phyloP scores from a whole-genome alignment of 306 rosid genomes.

The Prunus mume region DNA sequence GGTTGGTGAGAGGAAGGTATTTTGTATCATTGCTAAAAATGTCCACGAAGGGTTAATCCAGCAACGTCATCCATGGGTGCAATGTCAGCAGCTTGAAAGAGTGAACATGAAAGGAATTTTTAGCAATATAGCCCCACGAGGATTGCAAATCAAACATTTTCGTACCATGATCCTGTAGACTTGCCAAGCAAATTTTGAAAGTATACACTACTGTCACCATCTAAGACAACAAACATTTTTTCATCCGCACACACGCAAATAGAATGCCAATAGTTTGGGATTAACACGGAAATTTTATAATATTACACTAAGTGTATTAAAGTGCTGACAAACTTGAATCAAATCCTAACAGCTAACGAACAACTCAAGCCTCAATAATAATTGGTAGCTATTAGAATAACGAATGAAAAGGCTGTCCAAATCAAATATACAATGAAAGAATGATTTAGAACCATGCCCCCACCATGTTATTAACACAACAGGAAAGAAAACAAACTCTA shows the following conservation, averaged over 20 bases:
- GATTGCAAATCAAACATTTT: not conserved
- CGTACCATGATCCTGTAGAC: not conserved
- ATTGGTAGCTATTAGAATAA: not conserved
- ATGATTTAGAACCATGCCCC: not conserved
- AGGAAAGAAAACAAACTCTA: not conserved
- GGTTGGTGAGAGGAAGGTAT: not conserved
- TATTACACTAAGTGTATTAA: not conserved
- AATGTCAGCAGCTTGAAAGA: not conserved
- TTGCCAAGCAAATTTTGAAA: not conserved
- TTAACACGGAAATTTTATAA: not conserved
- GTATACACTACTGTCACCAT: conserved; percentile 6
- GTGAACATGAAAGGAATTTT: not conserved
- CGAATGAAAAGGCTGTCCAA: not conserved
- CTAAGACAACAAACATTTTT: not conserved
- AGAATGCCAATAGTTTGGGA: not conserved
- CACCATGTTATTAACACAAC: not conserved
- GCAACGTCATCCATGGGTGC: not conserved
- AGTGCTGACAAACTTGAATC: not conserved
- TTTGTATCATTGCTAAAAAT: not conserved
- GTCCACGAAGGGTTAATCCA: not conserved
- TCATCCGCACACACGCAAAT: not conserved
- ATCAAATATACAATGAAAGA: not conserved
- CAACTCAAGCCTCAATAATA: not conserved
- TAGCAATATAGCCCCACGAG: not conserved
- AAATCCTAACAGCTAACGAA: conserved; percentile 3